A percentile compares a stretch with the other conserved stretches of the same genome.
These are phyloP conservation scores for Exophiala oligosperma DNA, from an alignment of 2,329 filamentous ascomycete species.

Conservation along the genomic window DNA sequence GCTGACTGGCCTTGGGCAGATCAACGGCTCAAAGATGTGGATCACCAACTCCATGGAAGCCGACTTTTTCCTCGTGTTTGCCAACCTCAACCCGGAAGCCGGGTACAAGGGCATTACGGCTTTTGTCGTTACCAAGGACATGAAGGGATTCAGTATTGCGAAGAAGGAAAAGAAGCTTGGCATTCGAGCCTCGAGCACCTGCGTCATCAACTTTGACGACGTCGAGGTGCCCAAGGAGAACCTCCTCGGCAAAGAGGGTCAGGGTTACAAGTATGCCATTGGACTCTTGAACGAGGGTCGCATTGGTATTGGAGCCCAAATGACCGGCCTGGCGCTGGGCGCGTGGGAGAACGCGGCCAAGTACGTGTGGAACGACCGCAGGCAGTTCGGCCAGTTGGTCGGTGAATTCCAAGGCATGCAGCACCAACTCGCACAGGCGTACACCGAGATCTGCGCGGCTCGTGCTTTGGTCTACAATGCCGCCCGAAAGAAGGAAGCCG, in stretches of 20 bases:
- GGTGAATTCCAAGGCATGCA: conserved; percentile 99
- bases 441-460: conserved; percentile 88
- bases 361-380: conserved; percentile 98
- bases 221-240: conserved; percentile 87
- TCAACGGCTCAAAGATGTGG: conserved; percentile 98
- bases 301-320: conserved; percentile 97
- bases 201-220: conserved; percentile 96
- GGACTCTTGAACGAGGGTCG: conserved; percentile 90
- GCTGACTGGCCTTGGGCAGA: conserved; percentile 44
- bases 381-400: conserved; percentile 90
- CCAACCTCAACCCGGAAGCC: conserved; percentile 87
- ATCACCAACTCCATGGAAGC: conserved; percentile 97
- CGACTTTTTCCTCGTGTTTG: conserved; percentile 95
- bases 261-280: conserved; percentile 98
- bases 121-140: conserved; percentile 89
- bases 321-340: conserved; percentile 93
- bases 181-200: conserved; percentile 93
- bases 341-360: conserved; percentile 92
- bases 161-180: conserved; percentile 99
- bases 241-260: conserved; percentile 80
- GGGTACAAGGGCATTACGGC: conserved; percentile 97
- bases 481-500: conserved; percentile 95
- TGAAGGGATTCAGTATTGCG: conserved; percentile 85
- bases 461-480: conserved; percentile 94
- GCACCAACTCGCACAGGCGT: conserved; percentile 95